Conservation (phyloP, 257 asterid species). For the Solanum habrochaites region DNA sequence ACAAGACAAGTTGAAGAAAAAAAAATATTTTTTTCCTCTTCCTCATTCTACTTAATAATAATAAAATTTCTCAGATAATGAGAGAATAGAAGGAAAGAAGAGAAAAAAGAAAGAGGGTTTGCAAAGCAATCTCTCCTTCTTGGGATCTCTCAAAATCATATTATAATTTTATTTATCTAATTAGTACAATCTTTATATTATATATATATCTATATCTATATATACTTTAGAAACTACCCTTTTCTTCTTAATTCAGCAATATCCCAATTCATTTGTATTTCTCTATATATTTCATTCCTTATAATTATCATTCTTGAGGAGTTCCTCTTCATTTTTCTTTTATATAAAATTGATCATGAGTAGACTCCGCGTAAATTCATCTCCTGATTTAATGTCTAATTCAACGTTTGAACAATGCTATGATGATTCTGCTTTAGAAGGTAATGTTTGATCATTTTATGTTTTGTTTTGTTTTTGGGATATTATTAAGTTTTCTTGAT, state of each 20-base stretch:
- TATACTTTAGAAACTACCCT: conserved; percentile 2
- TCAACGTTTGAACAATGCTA: conserved; percentile 12
- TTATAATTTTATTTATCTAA: background rate
- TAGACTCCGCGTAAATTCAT: conserved; percentile 28
- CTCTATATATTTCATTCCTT: background rate
- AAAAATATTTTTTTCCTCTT: background rate
- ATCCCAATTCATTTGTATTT: background rate
- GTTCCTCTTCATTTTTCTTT: conserved; percentile 7
- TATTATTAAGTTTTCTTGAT: background rate
- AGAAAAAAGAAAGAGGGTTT: conserved; percentile 17
- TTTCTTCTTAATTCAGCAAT: conserved; percentile 5
- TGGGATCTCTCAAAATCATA: conserved; percentile 12
- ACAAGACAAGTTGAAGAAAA: background rate
- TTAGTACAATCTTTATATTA: background rate
- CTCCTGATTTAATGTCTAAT: conserved; percentile 26
- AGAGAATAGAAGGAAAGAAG: conserved; percentile 1
- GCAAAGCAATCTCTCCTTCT: conserved; percentile 36
- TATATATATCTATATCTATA: background rate
- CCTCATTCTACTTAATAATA: background rate
- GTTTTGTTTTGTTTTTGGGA: background rate
- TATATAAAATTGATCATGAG: conserved; percentile 21
- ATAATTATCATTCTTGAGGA: background rate
- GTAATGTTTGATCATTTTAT: conserved; percentile 14
- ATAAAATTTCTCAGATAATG: background rate
- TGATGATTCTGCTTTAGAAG: conserved; percentile 68